These are phyloP conservation scores for Oryza rufipogon DNA, from an alignment of 176 grass and related monocot genomes.

Conservation along the genomic window DNA sequence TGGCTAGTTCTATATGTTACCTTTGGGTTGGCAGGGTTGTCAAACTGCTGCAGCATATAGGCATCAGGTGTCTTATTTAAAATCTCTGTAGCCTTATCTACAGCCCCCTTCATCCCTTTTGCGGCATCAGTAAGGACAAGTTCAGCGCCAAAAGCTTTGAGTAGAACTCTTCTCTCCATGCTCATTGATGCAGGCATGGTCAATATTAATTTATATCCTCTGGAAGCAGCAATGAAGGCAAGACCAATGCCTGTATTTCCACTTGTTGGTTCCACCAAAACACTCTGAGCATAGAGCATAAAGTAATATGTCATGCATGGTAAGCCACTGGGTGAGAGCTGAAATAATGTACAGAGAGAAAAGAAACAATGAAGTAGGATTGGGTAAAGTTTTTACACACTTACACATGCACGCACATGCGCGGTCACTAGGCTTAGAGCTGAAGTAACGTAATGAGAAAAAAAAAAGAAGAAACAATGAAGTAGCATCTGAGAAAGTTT, in stretches of 20 bases:
- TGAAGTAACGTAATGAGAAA: not conserved
- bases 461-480: conserved; percentile 3
- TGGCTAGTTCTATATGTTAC: conserved; percentile 18
- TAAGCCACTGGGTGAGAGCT: not conserved
- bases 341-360: not conserved
- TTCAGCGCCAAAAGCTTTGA: conserved; percentile 92
- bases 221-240: conserved; percentile 93
- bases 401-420: not conserved
- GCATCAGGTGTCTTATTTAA: conserved; percentile 77
- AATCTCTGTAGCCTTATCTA: conserved; percentile 92
- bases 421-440: not conserved
- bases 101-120: conserved; percentile 93
- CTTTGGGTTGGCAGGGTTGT: conserved; percentile 96
- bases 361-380: no score
- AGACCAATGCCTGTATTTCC: conserved; percentile 97
- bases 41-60: conserved; percentile 97
- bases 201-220: conserved; percentile 87
- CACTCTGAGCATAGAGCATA: conserved; percentile 51
- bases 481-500: not conserved
- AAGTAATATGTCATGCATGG: not conserved
- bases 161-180: conserved; percentile 89
- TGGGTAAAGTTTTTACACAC: not conserved
- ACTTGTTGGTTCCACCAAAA: conserved; percentile 92
- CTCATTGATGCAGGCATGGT: conserved; percentile 98
- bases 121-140: conserved; percentile 86